Base-by-base conservation (phyloP, 768 basidiomycete species). In the Butyriboletus loyo region DNA sequence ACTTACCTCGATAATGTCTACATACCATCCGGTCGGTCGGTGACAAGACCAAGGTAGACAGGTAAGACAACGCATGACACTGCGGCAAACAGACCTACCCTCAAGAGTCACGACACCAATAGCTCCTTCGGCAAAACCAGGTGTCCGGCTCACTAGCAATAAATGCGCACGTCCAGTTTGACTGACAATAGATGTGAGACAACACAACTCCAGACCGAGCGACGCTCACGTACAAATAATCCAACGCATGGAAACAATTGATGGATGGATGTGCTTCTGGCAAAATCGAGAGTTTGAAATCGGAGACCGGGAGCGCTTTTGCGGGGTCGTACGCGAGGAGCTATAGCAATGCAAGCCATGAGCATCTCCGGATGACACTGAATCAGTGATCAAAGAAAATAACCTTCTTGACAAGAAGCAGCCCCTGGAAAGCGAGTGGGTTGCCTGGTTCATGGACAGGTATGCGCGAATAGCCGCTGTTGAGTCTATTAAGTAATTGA, bases 131-230 rank as follows among this genome's bases (percentile, higher is more conserved):
- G 83, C 75, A 19, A 76, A 69, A 0, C 96, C 96, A 2, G 96
- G 96, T 0, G 89, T 89, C 17, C 76, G 78, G 60, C 87, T 91
- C 35, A 99, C 82, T 28, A 99, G 72, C 13, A 98, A 74, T 46
- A 99, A 75, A 73, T 99, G 96, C 1, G 94, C 92, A 38, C 95
- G 84, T 2, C 96, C 96, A 0, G 94, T 95, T 77, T 97, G 96
- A 72, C 88, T 90, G 92, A 77, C 91, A 92, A 72, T 85, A 84
- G 46, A 14, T 61, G 46, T 62, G 47, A 32, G 44, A 51, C 34
- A 28, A 52, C n/a, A 35, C 27, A n/a, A 13, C 2, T 10, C 56
- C 15, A 15, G 30, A 32, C 7, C 11, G 19, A 39, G 32, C 21
- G 27, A 9, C 1, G 14, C 13, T 19, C 0, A 62, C 81, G 34